These are phyloP conservation scores for Hemisphaericaspora lyxosophila DNA, from an alignment of 1,139 yeast genomes.

Conservation along the genomic window DNA sequence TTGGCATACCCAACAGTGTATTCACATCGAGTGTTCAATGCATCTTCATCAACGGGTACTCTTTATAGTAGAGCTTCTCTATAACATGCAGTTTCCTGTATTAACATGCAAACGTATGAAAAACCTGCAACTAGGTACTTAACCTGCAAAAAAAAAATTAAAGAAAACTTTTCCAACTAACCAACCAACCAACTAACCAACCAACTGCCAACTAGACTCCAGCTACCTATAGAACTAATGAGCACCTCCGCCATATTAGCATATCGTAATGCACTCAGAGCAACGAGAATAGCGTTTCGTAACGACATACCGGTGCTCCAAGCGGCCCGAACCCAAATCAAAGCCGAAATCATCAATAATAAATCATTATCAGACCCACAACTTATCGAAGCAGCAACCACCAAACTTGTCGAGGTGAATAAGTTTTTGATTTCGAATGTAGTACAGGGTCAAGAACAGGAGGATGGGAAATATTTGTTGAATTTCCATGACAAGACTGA, in stretches of 20 bases:
- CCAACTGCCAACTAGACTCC: too few relatives aligned
- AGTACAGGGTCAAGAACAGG: conserved; percentile 74
- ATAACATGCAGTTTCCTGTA: neutral
- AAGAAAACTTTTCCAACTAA: neutral
- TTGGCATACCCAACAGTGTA: too few relatives aligned
- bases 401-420: conserved; percentile 68
- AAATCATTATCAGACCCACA: conserved; percentile 27
- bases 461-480: conserved; percentile 48
- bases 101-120: neutral
- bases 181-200: neutral
- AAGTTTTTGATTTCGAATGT: conserved; percentile 66
- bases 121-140: neutral
- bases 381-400: conserved; percentile 52
- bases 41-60: neutral
- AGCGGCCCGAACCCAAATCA: conserved; percentile 68
- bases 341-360: conserved; percentile 53
- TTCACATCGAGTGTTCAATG: too few relatives aligned
- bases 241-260: conserved; percentile 43
- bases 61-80: too few relatives aligned
- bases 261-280: conserved; percentile 69
- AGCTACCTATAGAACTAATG: too few relatives aligned
- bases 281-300: conserved; percentile 66
- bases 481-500: conserved; percentile 82
- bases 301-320: conserved; percentile 52
- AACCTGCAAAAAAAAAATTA: neutral